phyloP scores from a whole-genome alignment of 192 early-diverging fungal genomes.

The Entrophospora sp. region DNA sequence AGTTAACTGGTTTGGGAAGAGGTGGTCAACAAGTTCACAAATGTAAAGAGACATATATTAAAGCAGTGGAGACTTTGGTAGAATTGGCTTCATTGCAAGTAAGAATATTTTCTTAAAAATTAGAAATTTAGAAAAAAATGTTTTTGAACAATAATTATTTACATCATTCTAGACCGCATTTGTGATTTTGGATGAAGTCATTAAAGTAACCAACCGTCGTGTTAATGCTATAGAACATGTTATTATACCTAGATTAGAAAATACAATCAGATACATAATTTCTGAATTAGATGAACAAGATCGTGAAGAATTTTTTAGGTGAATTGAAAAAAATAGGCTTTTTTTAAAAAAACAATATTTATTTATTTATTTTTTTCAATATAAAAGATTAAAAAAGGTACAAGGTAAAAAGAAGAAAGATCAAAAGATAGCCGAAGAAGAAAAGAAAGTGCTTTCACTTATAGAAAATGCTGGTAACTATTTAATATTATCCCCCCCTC shows the following conservation, averaged over 20 bases:
- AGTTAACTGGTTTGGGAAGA: conserved; percentile 95
- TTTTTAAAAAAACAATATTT: neutral
- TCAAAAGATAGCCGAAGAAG: conserved; percentile 49
- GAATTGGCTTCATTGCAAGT: conserved; percentile 98
- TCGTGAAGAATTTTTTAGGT: conserved; percentile 96
- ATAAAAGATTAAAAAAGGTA: conserved; percentile 84
- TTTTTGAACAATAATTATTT: neutral
- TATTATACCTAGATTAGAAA: conserved; percentile 97
- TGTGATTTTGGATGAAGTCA: conserved; percentile 98
- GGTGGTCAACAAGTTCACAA: conserved; percentile 97
- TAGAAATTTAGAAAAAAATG: neutral
- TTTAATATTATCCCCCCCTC: neutral
- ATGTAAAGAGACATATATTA: conserved; percentile 88
- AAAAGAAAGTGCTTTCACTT: conserved; percentile 39
- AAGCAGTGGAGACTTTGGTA: conserved; percentile 90
- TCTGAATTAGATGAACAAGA: conserved; percentile 98
- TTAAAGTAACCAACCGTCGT: conserved; percentile 96
- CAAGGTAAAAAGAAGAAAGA: conserved; percentile 97
- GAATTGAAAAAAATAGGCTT: neutral
- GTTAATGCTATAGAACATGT: conserved; percentile 99
- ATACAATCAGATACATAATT: conserved; percentile 94
- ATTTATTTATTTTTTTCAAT: neutral
- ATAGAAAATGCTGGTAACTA: conserved; percentile 24
- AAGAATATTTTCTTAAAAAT: conserved; percentile 1
- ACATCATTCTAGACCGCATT: conserved; percentile 78